phyloP scores from a whole-genome alignment of 225 moss, liverwort and hornwort species.

The Physcomitrellopsis africana region DNA sequence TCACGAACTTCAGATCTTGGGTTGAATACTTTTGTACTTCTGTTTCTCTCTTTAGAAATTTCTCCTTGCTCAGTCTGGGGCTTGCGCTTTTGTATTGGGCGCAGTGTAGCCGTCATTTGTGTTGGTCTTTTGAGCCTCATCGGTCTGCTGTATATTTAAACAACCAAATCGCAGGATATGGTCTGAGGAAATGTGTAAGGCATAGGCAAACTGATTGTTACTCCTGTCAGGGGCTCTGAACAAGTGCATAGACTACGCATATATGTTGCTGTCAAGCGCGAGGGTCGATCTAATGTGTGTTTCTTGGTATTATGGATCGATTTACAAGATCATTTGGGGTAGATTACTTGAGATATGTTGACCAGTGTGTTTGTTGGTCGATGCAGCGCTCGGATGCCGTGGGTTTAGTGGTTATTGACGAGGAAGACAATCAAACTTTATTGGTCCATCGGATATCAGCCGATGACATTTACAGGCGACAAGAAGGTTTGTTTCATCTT shows the following conservation, averaged over 20 bases:
- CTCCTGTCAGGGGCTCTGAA: constrained; percentile 3
- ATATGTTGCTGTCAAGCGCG: constrained; percentile 5
- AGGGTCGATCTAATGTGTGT: constrained; percentile 16
- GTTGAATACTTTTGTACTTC: constrained; percentile 1
- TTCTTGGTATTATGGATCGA: constrained; percentile 10
- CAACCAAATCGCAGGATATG: constrained; percentile 6
- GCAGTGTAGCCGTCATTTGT: constrained; percentile 14
- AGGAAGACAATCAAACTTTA: constrained; percentile 96
- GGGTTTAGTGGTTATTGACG: constrained; percentile 97
- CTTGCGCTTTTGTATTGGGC: neutral
- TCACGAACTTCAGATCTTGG: constrained; percentile 13
- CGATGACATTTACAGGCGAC: constrained; percentile 98
- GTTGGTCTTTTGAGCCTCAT: constrained; percentile 2
- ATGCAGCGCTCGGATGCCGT: constrained; percentile 99
- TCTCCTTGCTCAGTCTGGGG: neutral
- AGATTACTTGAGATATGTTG: constrained; percentile 17
- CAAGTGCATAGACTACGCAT: neutral
- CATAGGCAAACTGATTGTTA: neutral
- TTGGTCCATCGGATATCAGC: constrained; percentile 96
- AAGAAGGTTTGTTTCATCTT: constrained; percentile 70
- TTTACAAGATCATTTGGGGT: constrained; percentile 19
- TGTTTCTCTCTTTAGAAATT: constrained; percentile 13
- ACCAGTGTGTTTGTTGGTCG: constrained; percentile 28
- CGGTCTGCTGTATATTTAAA: constrained; percentile 13
- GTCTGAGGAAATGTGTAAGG: neutral